These are phyloP conservation scores for Phytophthora parvispora DNA, from an alignment of 352 stramenopile genomes.

Conservation along the genomic window DNA sequence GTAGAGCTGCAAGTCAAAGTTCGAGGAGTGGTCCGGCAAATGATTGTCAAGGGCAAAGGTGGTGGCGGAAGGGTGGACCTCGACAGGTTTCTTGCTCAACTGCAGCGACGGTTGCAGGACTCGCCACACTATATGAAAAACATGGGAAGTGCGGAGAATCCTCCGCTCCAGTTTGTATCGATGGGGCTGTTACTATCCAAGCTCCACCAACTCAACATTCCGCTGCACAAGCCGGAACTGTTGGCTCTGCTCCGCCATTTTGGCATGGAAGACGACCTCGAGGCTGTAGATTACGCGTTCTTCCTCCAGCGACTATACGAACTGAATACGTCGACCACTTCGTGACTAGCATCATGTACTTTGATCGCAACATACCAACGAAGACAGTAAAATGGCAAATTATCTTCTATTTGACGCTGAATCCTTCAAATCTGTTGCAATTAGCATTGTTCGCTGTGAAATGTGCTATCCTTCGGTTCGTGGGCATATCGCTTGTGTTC, in stretches of 20 bases:
- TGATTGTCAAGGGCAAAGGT: conserved; percentile 56
- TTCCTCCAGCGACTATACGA: conserved; percentile 63
- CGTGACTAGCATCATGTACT: neutral
- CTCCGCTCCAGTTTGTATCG: conserved; percentile 19
- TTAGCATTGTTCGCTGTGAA: conserved; percentile 2
- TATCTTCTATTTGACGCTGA: neutral
- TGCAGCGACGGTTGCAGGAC: conserved; percentile 42
- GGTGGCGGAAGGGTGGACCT: conserved; percentile 58
- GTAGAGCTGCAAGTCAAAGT: conserved; percentile 44
- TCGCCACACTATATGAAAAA: conserved; percentile 23
- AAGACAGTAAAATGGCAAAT: neutral
- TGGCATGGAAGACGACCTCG: conserved; percentile 51
- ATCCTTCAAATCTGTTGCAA: neutral
- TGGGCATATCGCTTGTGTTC: conserved; percentile 60
- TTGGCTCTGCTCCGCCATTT: conserved; percentile 56
- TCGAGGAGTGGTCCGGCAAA: conserved; percentile 41
- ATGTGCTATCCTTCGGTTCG: conserved; percentile 40
- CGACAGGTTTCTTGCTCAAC: conserved; percentile 54
- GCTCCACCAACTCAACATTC: conserved; percentile 61
- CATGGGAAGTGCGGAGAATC: neutral
- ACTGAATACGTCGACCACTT: conserved; percentile 7
- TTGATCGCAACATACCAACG: neutral
- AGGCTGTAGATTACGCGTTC: conserved; percentile 47
- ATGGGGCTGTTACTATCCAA: conserved; percentile 43
- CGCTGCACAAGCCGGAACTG: conserved; percentile 44